phyloP scores from a whole-genome alignment of 2,329 filamentous ascomycete genomes.

The Talaromyces rugulosus region DNA sequence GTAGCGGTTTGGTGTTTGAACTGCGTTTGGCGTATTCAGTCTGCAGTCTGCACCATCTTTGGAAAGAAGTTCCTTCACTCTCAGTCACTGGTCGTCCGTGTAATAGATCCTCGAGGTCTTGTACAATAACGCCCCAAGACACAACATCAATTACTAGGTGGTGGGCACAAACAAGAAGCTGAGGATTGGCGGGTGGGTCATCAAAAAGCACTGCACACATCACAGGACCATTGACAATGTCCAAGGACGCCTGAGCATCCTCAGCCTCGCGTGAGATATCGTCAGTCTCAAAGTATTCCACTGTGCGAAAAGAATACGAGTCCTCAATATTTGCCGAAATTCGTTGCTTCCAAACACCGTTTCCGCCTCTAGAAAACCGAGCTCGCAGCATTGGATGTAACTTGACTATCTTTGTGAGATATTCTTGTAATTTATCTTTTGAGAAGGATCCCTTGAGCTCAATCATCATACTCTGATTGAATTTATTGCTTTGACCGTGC shows the following conservation, averaged over 20 bases:
- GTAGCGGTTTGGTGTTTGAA: neutral
- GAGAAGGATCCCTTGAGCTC: neutral
- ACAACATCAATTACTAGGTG: conserved; percentile 21
- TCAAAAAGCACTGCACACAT: conserved; percentile 7
- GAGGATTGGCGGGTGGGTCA: neutral
- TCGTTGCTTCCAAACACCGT: conserved; percentile 17
- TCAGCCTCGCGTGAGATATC: conserved; percentile 10
- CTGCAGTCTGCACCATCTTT: conserved; percentile 14
- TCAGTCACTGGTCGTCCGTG: neutral
- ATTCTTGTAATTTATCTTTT: conserved; percentile 6
- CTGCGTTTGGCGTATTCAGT: conserved; percentile 7
- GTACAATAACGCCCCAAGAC: conserved; percentile 21
- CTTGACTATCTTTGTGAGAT: conserved; percentile 14
- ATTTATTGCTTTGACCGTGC: conserved; percentile 15
- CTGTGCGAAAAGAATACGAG: conserved; percentile 6
- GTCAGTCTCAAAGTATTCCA: conserved; percentile 4
- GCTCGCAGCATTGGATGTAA: conserved; percentile 21
- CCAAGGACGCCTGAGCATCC: conserved; percentile 8
- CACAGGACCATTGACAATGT: conserved; percentile 11
- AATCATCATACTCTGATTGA: conserved; percentile 20
- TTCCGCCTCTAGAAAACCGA: conserved; percentile 15
- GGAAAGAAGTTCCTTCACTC: conserved; percentile 11
- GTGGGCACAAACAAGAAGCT: conserved; percentile 17
- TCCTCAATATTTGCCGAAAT: conserved; percentile 3
- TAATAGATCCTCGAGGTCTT: conserved; percentile 18